Evolutionary conservation across 495 filamentous ascomycete species (phyloP), one percentile per base, ranked within the genome.

Genomic region (Haplographium delicatum): DNA sequence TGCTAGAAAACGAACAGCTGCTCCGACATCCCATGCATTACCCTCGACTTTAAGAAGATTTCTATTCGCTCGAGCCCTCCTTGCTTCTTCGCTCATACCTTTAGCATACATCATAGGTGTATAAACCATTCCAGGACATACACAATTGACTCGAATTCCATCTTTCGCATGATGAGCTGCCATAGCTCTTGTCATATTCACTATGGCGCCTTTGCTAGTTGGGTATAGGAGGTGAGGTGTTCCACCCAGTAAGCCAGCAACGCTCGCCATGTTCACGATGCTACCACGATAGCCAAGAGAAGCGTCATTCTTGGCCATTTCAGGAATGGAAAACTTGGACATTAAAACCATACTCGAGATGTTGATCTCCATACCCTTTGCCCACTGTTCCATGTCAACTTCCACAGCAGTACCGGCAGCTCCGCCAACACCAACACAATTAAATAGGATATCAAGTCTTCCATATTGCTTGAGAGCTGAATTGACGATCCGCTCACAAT

Each of bases 171-270:
- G 78, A 58, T 82, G 75, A 0, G 73, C 75, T 3, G 76, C 76
- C 77, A 80, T 80, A 4, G 74, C 75, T 18, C 78, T 57, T 6
- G 78, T 81, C 73, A 82, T 73, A 40, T 81, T 76, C 0, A 81
- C 68, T 5, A 81, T 66, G 0, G 79, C 79, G 0, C 79, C 80
- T 54, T 84, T 82, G 44, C 68, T 73, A 11, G 78, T 82, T 16
- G 79, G 79, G 62, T 84, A 84, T 9, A 82, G 61, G 3, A 84
- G 51, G 64, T 78, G 70, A 1, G 77, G 79, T 16, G 76, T 80
- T 4, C 79, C 79, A 1, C 78, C 80, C 47, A 69, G 67, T 27
- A 81, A 44, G 0, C 80, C 79, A 3, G 77, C 76, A 16, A 82
- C 77, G 39, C 66, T 71, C 2, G 72, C 75, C 64, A 83, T 75